These are phyloP conservation scores for Trichomonas vaginalis DNA, from an alignment of 208 protist genomes.

Conservation along the genomic window DNA sequence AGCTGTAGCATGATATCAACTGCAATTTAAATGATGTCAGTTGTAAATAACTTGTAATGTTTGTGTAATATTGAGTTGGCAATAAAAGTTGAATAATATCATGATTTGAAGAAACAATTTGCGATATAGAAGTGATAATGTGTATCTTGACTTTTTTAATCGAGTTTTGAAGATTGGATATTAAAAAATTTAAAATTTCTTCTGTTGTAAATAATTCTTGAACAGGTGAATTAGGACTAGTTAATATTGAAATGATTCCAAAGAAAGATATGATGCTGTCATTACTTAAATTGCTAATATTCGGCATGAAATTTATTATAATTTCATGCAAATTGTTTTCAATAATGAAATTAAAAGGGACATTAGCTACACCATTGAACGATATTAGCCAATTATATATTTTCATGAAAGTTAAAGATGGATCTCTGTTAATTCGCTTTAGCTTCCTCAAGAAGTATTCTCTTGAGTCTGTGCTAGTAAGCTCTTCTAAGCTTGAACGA, in stretches of 20 bases:
- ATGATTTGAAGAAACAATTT: not conserved
- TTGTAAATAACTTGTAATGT: not conserved
- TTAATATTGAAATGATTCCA: not conserved
- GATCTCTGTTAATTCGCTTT: not conserved
- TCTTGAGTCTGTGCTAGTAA: too few relatives aligned
- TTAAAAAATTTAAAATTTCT: not conserved
- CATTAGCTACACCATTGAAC: not conserved
- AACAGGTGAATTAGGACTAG: not conserved
- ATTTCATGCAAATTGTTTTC: not conserved
- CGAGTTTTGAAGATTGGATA: not conserved
- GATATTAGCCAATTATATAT: not conserved
- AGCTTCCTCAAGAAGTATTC: not conserved
- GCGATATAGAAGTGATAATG: not conserved
- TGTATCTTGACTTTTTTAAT: not conserved
- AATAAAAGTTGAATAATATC: not conserved
- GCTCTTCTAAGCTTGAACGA: too few relatives aligned
- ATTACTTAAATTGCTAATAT: not conserved
- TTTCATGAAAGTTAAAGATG: not conserved
- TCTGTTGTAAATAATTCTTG: not conserved
- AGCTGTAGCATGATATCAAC: not conserved
- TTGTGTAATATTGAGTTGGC: not conserved
- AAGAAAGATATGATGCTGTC: not conserved
- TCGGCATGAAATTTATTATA: not conserved
- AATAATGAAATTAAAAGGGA: not conserved
- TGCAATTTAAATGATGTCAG: not conserved